Evolutionary conservation across 2,329 filamentous ascomycete genomes (phyloP).

Genomic region (Penicillium sp.): DNA sequence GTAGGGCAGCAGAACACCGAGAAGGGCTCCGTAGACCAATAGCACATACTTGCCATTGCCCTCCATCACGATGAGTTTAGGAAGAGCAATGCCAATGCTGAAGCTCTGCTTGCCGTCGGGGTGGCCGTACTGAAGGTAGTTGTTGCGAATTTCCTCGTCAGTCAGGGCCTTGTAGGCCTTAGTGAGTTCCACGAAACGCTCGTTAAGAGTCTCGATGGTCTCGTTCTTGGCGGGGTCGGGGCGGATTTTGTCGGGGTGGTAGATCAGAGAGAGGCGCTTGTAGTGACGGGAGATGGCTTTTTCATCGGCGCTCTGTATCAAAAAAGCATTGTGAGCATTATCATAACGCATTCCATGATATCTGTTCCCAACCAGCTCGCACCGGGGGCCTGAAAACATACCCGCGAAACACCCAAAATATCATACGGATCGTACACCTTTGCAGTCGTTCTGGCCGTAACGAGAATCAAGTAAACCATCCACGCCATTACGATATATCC

Average conservation of each 20-base stretch:
- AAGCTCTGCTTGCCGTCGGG: conserved; percentile 98
- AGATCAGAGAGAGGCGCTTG: conserved; percentile 80
- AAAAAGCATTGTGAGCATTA: conserved; percentile 3
- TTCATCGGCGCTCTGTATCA: conserved; percentile 75
- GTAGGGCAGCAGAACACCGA: conserved; percentile 90
- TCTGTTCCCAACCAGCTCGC: neutral
- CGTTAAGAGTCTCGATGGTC: conserved; percentile 81
- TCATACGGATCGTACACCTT: conserved; percentile 98
- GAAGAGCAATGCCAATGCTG: conserved; percentile 95
- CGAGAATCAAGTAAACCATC: conserved; percentile 89
- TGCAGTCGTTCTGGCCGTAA: conserved; percentile 70
- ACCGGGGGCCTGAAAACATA: conserved; percentile 46
- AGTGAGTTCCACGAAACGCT: conserved; percentile 89
- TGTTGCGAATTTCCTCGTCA: conserved; percentile 95
- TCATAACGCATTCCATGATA: neutral
- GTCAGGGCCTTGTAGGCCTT: conserved; percentile 98
- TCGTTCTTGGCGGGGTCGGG: conserved; percentile 87
- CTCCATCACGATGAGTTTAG: conserved; percentile 88
- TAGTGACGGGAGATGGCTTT: conserved; percentile 92
- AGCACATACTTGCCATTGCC: conserved; percentile 96
- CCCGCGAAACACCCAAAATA: conserved; percentile 83
- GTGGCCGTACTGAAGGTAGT: conserved; percentile 94
- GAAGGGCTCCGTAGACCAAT: conserved; percentile 81
- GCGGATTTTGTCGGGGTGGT: conserved; percentile 90
- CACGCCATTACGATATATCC: conserved; percentile 85